phyloP scores from a whole-genome alignment of 2,329 filamentous ascomycete genomes.

The Alternaria infectoria region DNA sequence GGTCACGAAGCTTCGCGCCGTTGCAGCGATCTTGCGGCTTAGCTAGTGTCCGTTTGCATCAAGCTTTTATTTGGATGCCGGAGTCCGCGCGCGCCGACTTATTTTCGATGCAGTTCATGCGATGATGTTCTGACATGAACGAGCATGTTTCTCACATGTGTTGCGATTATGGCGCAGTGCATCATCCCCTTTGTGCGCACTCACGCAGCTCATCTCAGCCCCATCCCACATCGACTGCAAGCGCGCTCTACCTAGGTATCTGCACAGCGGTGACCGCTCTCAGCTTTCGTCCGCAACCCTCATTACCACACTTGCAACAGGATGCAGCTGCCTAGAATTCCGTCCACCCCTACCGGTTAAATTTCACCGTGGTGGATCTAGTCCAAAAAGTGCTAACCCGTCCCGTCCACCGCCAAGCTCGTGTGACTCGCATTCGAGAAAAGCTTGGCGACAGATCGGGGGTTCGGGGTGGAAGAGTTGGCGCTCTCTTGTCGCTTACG shows the following conservation, averaged over 20 bases:
- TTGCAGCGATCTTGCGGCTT: conserved; percentile 3
- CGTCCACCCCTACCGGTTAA: neutral
- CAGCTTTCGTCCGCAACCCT: neutral
- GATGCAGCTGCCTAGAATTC: neutral
- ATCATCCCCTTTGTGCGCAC: neutral
- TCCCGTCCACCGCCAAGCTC: neutral
- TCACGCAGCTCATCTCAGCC: neutral
- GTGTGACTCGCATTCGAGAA: neutral
- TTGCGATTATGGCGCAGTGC: neutral
- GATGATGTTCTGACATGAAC: neutral
- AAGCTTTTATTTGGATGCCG: neutral
- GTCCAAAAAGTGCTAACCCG: neutral
- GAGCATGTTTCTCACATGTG: neutral
- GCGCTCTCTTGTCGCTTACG: neutral
- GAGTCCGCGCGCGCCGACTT: neutral
- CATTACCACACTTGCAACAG: neutral
- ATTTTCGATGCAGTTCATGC: neutral
- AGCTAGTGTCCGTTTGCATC: neutral
- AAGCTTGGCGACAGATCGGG: conserved; percentile 4
- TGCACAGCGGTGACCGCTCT: neutral
- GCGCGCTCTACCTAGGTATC: neutral
- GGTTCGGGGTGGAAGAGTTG: conserved; percentile 1
- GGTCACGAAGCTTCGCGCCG: neutral
- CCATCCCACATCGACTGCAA: neutral
- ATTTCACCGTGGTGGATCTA: neutral